A percentile compares a stretch with the other conserved stretches of the same genome.
These are phyloP conservation scores for Aureobasidium namibiae DNA, from an alignment of 2,329 filamentous ascomycete species.

Conservation along the genomic window DNA sequence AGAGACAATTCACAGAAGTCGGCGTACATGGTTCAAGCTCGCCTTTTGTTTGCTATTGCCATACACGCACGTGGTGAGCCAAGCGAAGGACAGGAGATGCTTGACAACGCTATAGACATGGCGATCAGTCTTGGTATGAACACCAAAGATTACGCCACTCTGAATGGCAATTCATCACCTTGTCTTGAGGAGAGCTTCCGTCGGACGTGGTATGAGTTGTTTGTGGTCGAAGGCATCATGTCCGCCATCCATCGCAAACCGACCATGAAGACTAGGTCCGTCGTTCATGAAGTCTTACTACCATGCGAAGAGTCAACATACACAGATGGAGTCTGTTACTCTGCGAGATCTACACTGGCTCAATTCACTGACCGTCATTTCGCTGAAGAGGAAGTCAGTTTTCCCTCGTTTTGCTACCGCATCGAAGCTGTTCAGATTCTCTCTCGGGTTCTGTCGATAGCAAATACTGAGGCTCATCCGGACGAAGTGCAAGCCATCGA, in stretches of 20 bases:
- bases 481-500: constrained; percentile 49
- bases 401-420: constrained; percentile 79
- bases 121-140: constrained; percentile 73
- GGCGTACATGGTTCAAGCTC: constrained; percentile 62
- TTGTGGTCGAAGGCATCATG: constrained; percentile 73
- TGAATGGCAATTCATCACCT: constrained; percentile 55
- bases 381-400: constrained; percentile 57
- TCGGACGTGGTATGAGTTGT: constrained; percentile 85
- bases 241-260: constrained; percentile 69
- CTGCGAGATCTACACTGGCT: constrained; percentile 54
- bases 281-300: constrained; percentile 59
- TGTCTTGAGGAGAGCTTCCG: constrained; percentile 76
- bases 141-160: constrained; percentile 55
- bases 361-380: constrained; percentile 73
- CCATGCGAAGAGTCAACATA: constrained; percentile 77
- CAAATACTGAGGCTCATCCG: constrained; percentile 25
- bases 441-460: constrained; percentile 58
- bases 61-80: constrained; percentile 70
- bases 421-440: constrained; percentile 75
- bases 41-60: constrained; percentile 67
- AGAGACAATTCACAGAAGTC: constrained; percentile 15
- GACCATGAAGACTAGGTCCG: constrained; percentile 59
- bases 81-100: constrained; percentile 57
- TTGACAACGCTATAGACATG: constrained; percentile 60
- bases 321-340: constrained; percentile 36